phyloP scores from a whole-genome alignment of 2,329 filamentous ascomycete genomes.

The Xylariaceae sp. region DNA sequence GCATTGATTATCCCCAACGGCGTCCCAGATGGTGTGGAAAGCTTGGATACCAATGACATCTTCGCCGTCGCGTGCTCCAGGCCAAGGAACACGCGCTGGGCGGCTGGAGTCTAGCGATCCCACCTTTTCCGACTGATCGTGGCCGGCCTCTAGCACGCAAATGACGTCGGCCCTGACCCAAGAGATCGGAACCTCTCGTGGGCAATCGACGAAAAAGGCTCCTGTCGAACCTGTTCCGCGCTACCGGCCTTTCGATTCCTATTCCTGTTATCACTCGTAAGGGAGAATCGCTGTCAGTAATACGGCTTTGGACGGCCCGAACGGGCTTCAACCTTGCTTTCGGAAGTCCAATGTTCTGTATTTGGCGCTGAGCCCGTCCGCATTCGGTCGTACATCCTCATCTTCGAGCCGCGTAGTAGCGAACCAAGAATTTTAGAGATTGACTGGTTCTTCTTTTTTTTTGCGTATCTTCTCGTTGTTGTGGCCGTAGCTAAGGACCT shows the following conservation, averaged over 20 bases:
- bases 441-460: background rate
- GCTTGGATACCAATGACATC: background rate
- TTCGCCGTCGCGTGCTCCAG: background rate
- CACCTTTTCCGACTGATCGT: background rate
- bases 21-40: background rate
- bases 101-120: constrained; percentile 4
- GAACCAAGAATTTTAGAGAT: background rate
- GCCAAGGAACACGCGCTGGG: background rate
- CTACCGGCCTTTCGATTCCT: constrained; percentile 4
- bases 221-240: constrained; percentile 5
- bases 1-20: background rate
- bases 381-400: background rate
- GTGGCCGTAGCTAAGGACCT: background rate
- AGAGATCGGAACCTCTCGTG: constrained; percentile 15
- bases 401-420: background rate
- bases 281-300: background rate
- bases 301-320: background rate
- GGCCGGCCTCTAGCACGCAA: constrained; percentile 1
- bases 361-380: background rate
- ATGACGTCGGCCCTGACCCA: constrained; percentile 22
- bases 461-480: background rate
- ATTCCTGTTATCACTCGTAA: constrained; percentile 2
- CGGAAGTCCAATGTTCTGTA: background rate
- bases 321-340: background rate
- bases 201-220: constrained; percentile 19